Conservation (phyloP, 2,329 filamentous ascomycete genomes). For the Ophiostoma sp. region DNA sequence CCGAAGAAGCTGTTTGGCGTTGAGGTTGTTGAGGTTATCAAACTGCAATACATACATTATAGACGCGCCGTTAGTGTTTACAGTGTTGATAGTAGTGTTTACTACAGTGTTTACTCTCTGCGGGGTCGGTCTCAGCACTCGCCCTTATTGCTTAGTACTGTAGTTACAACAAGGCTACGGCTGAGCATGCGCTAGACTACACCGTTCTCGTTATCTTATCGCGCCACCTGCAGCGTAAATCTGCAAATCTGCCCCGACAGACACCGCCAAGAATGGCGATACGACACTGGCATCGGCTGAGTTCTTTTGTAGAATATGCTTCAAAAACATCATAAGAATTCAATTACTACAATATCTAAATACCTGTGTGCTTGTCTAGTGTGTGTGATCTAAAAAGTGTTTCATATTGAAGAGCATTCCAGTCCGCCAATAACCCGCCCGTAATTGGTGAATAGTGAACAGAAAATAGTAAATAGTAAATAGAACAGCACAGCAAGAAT, state of each 20-base stretch:
- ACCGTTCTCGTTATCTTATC: conserved; percentile 3
- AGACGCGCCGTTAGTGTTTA: background rate
- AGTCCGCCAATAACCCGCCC: background rate
- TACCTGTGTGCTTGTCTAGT: background rate
- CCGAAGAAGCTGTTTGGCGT: background rate
- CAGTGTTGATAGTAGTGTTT: background rate
- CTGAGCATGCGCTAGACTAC: background rate
- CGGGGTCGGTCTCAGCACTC: background rate
- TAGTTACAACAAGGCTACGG: background rate
- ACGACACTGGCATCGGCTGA: background rate
- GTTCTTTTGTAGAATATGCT: too few relatives aligned
- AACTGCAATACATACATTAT: background rate
- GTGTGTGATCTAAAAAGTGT: background rate
- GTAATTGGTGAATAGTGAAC: background rate
- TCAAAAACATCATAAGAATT: too few relatives aligned
- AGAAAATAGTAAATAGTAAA: background rate
- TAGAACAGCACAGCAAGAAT: background rate
- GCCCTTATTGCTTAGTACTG: background rate
- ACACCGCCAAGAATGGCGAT: background rate
- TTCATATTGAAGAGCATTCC: conserved; percentile 3
- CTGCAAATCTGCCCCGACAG: background rate
- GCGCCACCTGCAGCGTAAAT: background rate
- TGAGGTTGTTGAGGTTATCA: background rate
- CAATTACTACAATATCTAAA: background rate
- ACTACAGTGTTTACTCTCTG: background rate